These are phyloP conservation scores for Stephanodiscus triporus DNA, from an alignment of 108 stramenopile genomes.

Conservation along the genomic window DNA sequence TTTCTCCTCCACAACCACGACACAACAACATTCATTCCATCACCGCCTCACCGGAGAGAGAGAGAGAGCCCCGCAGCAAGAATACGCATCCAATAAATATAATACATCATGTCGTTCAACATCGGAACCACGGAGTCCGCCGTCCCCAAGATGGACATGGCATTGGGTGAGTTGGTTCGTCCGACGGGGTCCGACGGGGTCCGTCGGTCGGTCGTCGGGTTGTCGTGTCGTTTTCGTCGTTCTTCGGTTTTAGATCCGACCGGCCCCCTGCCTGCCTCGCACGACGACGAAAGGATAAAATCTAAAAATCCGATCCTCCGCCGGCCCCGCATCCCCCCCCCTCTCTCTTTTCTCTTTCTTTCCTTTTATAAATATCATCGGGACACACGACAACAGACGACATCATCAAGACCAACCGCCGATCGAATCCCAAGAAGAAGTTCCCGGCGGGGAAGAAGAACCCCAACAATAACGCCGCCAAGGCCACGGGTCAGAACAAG, in stretches of 20 bases:
- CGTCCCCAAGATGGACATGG: constrained; percentile 33
- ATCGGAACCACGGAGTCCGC: constrained; percentile 21
- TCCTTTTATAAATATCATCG: too few species aligned
- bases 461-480: constrained; percentile 46
- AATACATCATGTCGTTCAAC: constrained; percentile 31
- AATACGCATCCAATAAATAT: too few species aligned
- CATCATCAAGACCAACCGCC: constrained; percentile 60
- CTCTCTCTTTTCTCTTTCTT: not conserved
- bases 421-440: not conserved
- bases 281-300: too few species aligned
- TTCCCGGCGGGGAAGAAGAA: constrained; percentile 28
- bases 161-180: constrained; percentile 43
- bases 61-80: too few species aligned
- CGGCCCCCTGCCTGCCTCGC: too few species aligned
- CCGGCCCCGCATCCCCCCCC: too few species aligned
- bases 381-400: constrained; percentile 61
- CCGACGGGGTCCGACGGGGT: too few species aligned
- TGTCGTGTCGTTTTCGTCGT: constrained; percentile 1
- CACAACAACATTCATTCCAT: too few species aligned
- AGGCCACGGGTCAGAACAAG: constrained; percentile 63
- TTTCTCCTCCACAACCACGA: too few species aligned
- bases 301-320: too few species aligned
- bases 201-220: not conserved
- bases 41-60: too few species aligned
- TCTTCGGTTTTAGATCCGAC: not conserved